Evolutionary conservation across 306 rosid species (phyloP), one percentile per base, ranked within the genome.

Genomic region (Urtica urens): DNA sequence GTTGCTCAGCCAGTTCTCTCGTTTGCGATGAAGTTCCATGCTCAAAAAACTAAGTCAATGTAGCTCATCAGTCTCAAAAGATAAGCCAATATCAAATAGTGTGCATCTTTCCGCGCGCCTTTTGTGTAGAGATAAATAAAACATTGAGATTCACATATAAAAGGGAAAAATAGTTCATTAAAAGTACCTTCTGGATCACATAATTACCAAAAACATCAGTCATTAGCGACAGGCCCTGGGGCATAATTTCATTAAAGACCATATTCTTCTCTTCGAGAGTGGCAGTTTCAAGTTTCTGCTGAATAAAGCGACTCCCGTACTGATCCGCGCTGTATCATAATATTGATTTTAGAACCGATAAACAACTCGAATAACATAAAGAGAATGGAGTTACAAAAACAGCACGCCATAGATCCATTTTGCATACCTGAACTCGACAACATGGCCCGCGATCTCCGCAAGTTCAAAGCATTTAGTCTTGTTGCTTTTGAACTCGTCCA

Each of bases 191-290:
- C 66, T 88, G 96, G 68, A 88, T 80, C 61, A 88, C 95, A 59
- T 88, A 88, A 70, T 88, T 88, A 65, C 96, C 96, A 44, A 88
- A 88, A 46, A 88, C 96, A 28, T 88, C 96, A 15, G 95, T 88
- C 96, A 83, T 88, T 68, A 88, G 67, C 60, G 81, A 73, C 25
- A 81, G 90, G 46, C 83, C 96, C 46, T 92, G 88, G 2, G 96
- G 99, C 96, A 79, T 81, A 46, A 92, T 92, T 76, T 92, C 99
- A 64, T 71, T 75, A 67, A 73, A 92, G 61, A 92, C 93, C 93
- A 82, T 92, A 75, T 72, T 79, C 71, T 85, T 92, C 53, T 92
- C 99, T 55, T 92, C 99, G 0, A 49, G 27, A 1, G 88, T 75
- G 35, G 99, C 96, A 37, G 87, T 86, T 63, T 92, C 96, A 38